phyloP scores from a whole-genome alignment of 2,329 filamentous ascomycete genomes.

The Calonectria pseudoturangicola region DNA sequence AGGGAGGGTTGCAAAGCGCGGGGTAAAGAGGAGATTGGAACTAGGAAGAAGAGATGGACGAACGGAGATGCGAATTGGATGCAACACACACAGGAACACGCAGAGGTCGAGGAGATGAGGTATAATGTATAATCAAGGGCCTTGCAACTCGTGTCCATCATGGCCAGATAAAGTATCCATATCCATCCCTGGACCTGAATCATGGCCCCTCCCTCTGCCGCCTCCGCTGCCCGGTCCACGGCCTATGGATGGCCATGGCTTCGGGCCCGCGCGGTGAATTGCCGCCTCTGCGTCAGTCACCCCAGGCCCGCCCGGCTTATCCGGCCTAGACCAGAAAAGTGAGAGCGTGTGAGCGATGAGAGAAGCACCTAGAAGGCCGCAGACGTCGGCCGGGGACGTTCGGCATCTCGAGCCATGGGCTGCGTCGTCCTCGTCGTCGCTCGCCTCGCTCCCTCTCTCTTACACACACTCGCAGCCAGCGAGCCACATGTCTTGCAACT shows the following conservation, averaged over 20 bases:
- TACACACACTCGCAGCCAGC: neutral
- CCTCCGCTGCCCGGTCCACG: slow-evolving; percentile 46
- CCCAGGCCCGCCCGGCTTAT: slow-evolving; percentile 46
- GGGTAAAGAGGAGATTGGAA: slow-evolving; percentile 39
- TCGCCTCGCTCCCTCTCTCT: slow-evolving; percentile 3
- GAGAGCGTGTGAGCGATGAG: neutral
- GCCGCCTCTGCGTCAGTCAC: slow-evolving; percentile 37
- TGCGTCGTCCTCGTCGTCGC: neutral
- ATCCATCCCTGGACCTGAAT: slow-evolving; percentile 43
- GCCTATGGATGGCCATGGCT: slow-evolving; percentile 24
- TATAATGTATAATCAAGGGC: slow-evolving; percentile 1
- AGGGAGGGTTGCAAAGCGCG: slow-evolving; percentile 29
- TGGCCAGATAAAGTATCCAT: slow-evolving; percentile 10
- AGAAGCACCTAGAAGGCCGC: slow-evolving; percentile 33
- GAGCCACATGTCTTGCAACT: neutral
- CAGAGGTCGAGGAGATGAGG: neutral
- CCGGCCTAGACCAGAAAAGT: slow-evolving; percentile 40
- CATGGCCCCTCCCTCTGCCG: slow-evolving; percentile 42
- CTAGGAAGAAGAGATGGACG: slow-evolving; percentile 30
- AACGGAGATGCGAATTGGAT: slow-evolving; percentile 26
- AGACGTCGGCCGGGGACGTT: slow-evolving; percentile 30
- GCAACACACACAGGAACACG: slow-evolving; percentile 30
- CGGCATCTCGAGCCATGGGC: slow-evolving; percentile 35
- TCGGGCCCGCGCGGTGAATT: slow-evolving; percentile 55
- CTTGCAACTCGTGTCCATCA: neutral